Evolutionary conservation across 2,329 filamentous ascomycete genomes (phyloP).

Genomic region (Beauveria asiatica): DNA sequence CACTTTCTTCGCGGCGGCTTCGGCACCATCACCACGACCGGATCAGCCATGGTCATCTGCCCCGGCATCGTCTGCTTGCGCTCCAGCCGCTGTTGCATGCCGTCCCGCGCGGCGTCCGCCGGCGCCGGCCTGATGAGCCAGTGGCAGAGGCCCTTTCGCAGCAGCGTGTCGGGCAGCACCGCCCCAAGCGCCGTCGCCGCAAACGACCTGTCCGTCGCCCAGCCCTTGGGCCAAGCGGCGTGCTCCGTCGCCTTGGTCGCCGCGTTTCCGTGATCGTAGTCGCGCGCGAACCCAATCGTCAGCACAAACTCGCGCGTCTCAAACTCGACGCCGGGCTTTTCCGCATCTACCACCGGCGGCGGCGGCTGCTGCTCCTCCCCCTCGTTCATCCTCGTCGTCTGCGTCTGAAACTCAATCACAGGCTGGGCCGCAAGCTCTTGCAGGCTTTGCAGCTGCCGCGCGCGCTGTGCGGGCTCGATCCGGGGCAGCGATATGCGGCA

Average conservation of each 20-base stretch:
- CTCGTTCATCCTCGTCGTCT: neutral
- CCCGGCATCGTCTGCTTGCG: constrained; percentile 12
- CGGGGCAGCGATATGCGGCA: constrained; percentile 31
- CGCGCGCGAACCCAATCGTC: constrained; percentile 29
- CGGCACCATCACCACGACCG: no score
- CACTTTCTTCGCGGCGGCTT: neutral
- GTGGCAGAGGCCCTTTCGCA: constrained; percentile 32
- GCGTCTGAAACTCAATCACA: neutral
- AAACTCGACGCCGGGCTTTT: neutral
- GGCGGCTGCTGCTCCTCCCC: neutral
- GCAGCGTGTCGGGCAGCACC: constrained; percentile 31
- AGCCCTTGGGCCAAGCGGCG: constrained; percentile 32
- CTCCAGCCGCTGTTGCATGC: constrained; percentile 15
- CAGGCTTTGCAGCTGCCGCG: constrained; percentile 17
- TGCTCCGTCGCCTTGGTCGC: constrained; percentile 26
- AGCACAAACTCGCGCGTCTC: constrained; percentile 31
- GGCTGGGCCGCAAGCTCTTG: neutral
- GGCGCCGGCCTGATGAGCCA: constrained; percentile 28
- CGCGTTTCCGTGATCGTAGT: constrained; percentile 31
- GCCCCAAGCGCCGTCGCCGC: constrained; percentile 28
- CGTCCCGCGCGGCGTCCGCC: neutral
- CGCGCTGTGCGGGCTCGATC: constrained; percentile 22
- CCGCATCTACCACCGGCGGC: neutral
- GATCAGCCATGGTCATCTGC: neutral
- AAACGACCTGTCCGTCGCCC: constrained; percentile 25